These are phyloP conservation scores for Symmetrospora coprosmae DNA, from an alignment of 768 basidiomycete species.

Conservation along the genomic window DNA sequence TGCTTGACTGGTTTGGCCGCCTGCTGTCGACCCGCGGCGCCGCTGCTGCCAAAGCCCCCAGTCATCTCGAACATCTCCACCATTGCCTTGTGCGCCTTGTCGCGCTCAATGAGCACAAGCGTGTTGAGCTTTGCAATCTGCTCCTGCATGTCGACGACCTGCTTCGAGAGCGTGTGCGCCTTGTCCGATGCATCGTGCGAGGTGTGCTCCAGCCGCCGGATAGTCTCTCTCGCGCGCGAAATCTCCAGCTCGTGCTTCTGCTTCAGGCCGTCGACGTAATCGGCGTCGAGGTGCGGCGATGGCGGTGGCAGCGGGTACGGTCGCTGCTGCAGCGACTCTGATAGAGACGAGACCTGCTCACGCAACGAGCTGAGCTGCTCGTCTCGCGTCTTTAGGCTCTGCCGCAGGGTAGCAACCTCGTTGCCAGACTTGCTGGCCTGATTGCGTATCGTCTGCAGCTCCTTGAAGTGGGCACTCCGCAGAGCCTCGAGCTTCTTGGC, in stretches of 20 bases:
- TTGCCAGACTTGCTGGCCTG: slow-evolving; percentile 1
- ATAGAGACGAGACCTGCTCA: background rate
- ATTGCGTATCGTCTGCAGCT: slow-evolving; percentile 6
- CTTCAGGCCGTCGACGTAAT: background rate
- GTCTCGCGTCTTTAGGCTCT: background rate
- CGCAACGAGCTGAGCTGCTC: background rate
- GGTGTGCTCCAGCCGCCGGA: background rate
- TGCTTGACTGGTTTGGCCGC: background rate
- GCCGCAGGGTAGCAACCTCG: background rate
- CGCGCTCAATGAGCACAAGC: slow-evolving; percentile 18
- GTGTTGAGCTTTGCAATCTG: slow-evolving; percentile 21
- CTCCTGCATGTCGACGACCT: slow-evolving; percentile 19
- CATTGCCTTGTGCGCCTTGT: slow-evolving; percentile 24
- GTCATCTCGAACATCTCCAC: slow-evolving; percentile 21
- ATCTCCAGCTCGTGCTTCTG: slow-evolving; percentile 17
- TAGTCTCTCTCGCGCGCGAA: background rate
- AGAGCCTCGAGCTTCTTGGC: background rate
- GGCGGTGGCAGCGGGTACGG: slow-evolving; percentile 16
- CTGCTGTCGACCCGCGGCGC: background rate
- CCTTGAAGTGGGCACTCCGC: background rate
- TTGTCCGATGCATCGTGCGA: slow-evolving; percentile 1
- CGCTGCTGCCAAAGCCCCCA: too few relatives aligned
- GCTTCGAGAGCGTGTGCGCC: slow-evolving; percentile 3
- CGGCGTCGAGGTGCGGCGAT: slow-evolving; percentile 6
- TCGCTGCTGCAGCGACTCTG: background rate